Evolutionary conservation across 2,329 filamentous ascomycete species (phyloP), one percentile per base, ranked within the genome.

Genomic region (Diaporthe velutina): DNA sequence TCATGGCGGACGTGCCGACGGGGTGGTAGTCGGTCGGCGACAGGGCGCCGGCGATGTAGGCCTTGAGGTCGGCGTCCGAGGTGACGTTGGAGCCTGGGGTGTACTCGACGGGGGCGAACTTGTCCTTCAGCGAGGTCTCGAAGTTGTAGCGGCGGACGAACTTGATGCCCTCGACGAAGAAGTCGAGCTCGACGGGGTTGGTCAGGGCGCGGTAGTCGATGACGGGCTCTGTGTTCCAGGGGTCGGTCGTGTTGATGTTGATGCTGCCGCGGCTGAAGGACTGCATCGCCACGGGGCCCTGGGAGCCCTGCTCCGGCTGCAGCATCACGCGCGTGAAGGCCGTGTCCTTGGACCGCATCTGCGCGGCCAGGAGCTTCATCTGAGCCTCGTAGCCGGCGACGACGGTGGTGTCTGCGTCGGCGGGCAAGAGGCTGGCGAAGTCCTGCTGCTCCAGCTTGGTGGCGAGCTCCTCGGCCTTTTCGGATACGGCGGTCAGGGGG

Each of bases 1-100:
- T 78, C 85, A 87, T 87, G 1, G 85, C 81, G 50, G 82, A 80
- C 6, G 85, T 85, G 9, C 85, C 83, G 12, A 79, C 80, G 1
- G 83, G 82, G 77, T 86, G 85, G 66, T 83, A 86, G 61, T 79
- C 78, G 17, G 73, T 76, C 10, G 79, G 78, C 33, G 76, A 77
- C 33, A 80, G 48, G 30, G 76, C 71, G 3, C 67, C 54, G 35
- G 73, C 58, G 17, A 80, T 61, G 55, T 75, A 80, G 4, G 71
- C 71, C 73, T 75, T 79, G 28, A 85, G 55, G 42, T 83, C 82
- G 40, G 81, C 83, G 50, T 85, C 83, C 30, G 77, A 78, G 60
- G 80, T 80, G 17, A 82, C 77, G 17, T 77, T 77, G 13, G 79
- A 68, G 5, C 82, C 82, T 0, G 84, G 84, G 10, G 76, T 73